Base-by-base conservation (phyloP, 2,329 filamentous ascomycete species). In the Xylariales sp. region DNA sequence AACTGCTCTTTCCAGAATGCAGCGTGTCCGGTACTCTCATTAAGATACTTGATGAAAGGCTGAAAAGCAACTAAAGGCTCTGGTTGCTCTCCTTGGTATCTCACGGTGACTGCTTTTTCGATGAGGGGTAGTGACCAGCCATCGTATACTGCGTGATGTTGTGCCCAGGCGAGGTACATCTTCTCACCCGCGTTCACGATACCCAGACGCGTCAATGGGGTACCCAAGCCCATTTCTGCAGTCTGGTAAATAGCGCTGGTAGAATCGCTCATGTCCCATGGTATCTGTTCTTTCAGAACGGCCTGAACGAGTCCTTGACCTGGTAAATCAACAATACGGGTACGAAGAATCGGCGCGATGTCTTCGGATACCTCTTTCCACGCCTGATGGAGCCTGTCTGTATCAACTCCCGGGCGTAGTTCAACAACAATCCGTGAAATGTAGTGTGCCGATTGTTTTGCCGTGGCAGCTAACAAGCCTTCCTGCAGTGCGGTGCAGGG, bases 401-500 rank as follows among this genome's bases (percentile, higher is more conserved):
- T 3, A 20, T 40, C 38, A 10, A 34, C 15, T 11, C 12, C 20
- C 18, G n/a, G 11, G 4, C 8, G 4, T 9, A 40, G 9, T 14
- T 34, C 8, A 7, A 11, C 6, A 18, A 25, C 3, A 16, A 4
- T 10, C 18, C 25, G 22, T 4, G 11, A 6, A 8, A 40, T n/a
- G 15, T 40, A 40, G 12, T 5, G 11, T 4, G 12, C 15, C 4
- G 28, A 2, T 4, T 11, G 8, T n/a, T 16, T 22, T 9, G 31
- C 18, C 4, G 29, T 33, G 14, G 34, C 8, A 14, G 38, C 28
- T 6, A 40, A 4, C 7, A 40, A 14, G 8, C 29, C 28, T 14
- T 40, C 31, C 25, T 40, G 38, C 19, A 40, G 19, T 4, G 29
- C 19, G 8, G 38, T 24, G 22, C 38, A 40, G 6, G 38, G 38